These are phyloP conservation scores for Aspergillus floridensis DNA, from an alignment of 2,329 filamentous ascomycete species.

Conservation along the genomic window DNA sequence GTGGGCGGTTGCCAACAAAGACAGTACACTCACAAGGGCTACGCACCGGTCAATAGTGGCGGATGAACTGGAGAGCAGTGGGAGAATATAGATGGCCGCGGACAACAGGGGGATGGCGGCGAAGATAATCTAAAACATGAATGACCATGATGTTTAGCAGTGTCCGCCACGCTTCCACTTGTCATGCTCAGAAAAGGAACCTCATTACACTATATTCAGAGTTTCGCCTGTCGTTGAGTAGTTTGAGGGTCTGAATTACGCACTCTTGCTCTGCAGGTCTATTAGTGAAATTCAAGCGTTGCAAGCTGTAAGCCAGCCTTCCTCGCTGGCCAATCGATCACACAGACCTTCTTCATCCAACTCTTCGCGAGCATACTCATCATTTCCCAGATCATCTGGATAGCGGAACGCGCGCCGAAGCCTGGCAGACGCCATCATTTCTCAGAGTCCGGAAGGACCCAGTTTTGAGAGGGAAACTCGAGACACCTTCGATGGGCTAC, in stretches of 20 bases:
- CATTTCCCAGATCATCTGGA: conserved; percentile 58
- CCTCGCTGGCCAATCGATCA: neutral
- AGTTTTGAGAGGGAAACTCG: neutral
- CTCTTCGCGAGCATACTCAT: conserved; percentile 57
- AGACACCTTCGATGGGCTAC: neutral
- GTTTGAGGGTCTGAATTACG: conserved; percentile 37
- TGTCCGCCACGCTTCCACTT: neutral
- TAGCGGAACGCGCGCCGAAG: conserved; percentile 77
- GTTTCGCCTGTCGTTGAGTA: conserved; percentile 40
- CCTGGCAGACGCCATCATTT: conserved; percentile 56
- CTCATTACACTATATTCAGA: conserved; percentile 39
- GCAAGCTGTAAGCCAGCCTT: neutral
- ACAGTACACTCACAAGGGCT: conserved; percentile 34
- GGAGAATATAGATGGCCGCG: conserved; percentile 31
- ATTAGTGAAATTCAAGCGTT: neutral
- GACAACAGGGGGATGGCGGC: conserved; percentile 37
- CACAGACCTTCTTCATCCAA: conserved; percentile 71
- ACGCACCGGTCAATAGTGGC: conserved; percentile 24
- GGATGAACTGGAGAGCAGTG: conserved; percentile 25
- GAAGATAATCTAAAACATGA: conserved; percentile 31
- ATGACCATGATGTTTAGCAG: neutral
- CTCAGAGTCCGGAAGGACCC: neutral
- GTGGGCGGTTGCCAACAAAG: conserved; percentile 39
- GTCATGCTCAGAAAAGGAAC: conserved; percentile 1
- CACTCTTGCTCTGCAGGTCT: conserved; percentile 40